A percentile compares a stretch with the other conserved stretches of the same genome.
Evolutionary conservation across 2,329 filamentous ascomycete genomes (phyloP).

Genomic region (Cytospora chrysosperma): DNA sequence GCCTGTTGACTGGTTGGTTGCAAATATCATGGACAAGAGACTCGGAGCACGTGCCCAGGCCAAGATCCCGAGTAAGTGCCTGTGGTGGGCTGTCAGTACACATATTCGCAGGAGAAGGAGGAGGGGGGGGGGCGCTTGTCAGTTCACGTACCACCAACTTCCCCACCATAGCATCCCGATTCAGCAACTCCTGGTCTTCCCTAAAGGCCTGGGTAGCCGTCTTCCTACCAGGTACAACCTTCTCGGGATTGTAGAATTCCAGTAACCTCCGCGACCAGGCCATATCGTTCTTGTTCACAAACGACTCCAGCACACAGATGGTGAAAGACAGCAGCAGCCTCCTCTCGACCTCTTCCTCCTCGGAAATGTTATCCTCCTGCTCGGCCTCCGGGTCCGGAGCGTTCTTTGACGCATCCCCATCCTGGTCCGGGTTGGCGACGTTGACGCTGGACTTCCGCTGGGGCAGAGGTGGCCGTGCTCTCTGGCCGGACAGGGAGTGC

Average conservation of each 20-base stretch:
- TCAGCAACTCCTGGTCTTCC: constrained; percentile 59
- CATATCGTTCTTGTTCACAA: constrained; percentile 60
- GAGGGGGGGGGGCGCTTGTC: neutral
- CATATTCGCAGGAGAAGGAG: neutral
- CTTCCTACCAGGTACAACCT: constrained; percentile 58
- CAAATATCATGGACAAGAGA: constrained; percentile 47
- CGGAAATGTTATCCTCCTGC: constrained; percentile 46
- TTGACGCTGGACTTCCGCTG: constrained; percentile 57
- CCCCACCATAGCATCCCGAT: constrained; percentile 66
- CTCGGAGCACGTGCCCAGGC: constrained; percentile 47
- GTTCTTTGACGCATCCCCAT: constrained; percentile 53
- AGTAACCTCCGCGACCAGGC: constrained; percentile 64
- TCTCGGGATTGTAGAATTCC: constrained; percentile 66
- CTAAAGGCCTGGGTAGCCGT: constrained; percentile 65
- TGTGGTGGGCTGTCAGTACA: constrained; percentile 32
- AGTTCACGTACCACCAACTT: constrained; percentile 61
- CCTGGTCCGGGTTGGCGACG: constrained; percentile 54
- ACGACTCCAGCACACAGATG: constrained; percentile 74
- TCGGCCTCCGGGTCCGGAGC: constrained; percentile 64
- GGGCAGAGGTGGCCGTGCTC: constrained; percentile 59
- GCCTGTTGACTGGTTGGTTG: constrained; percentile 40
- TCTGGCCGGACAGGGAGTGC: constrained; percentile 57
- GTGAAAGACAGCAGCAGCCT: constrained; percentile 72
- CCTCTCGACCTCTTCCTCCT: constrained; percentile 61
- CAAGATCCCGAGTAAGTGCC: constrained; percentile 64